These are phyloP conservation scores for Excoecaria cochinchinensis DNA, from an alignment of 345 rosid species.

Conservation along the genomic window DNA sequence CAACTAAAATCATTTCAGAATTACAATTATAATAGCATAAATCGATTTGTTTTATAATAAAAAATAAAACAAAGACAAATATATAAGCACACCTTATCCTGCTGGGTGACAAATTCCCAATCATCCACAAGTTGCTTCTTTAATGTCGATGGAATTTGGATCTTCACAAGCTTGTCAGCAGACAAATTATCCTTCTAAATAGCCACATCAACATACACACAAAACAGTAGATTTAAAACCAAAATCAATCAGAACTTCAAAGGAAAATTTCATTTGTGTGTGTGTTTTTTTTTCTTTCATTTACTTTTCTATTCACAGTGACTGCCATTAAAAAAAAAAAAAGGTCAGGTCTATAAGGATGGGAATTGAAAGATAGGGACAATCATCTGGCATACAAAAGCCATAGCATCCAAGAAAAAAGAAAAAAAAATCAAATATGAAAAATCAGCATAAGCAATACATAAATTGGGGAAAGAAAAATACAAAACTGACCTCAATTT, in stretches of 20 bases:
- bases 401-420: slow-evolving; percentile 2
- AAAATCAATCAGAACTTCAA: not conserved
- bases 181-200: slow-evolving; percentile 31
- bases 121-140: slow-evolving; percentile 89
- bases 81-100: slow-evolving; percentile 63
- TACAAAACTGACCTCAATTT: slow-evolving; percentile 66
- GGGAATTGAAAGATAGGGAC: not conserved
- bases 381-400: not conserved
- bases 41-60: not conserved
- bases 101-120: slow-evolving; percentile 71
- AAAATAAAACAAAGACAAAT: not conserved
- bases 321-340: not conserved
- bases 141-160: slow-evolving; percentile 76
- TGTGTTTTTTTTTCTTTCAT: not conserved
- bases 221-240: not conserved
- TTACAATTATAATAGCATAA: slow-evolving; percentile 6
- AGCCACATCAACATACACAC: too few relatives aligned
- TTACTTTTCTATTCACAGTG: too few relatives aligned
- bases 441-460: not conserved
- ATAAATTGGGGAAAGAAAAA: slow-evolving; percentile 3
- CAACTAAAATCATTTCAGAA: slow-evolving; percentile 7
- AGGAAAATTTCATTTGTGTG: not conserved
- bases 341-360: not conserved
- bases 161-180: slow-evolving; percentile 67
- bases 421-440: not conserved